Conservation (phyloP, 768 basidiomycete species). For the Pholiota molesta region DNA sequence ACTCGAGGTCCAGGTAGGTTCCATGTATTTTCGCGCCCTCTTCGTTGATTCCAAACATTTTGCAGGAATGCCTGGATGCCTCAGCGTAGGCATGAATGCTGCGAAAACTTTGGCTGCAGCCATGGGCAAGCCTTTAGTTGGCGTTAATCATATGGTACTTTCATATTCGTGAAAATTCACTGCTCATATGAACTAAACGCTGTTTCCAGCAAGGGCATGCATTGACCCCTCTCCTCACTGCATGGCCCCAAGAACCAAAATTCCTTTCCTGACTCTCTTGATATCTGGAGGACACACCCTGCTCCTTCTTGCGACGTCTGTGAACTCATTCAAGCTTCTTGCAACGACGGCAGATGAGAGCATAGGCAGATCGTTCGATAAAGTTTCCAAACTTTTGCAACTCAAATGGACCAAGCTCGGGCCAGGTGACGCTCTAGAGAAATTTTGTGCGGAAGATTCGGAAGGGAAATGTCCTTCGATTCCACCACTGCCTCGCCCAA, state of each 20-base stretch:
- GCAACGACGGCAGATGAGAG: slow-evolving; percentile 76
- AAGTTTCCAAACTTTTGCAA: slow-evolving; percentile 70
- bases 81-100: slow-evolving; percentile 77
- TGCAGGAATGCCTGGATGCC: slow-evolving; percentile 77
- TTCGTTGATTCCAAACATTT: background rate
- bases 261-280: slow-evolving; percentile 89
- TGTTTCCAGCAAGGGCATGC: slow-evolving; percentile 86
- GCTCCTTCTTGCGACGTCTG: slow-evolving; percentile 71
- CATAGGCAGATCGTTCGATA: slow-evolving; percentile 84
- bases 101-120: slow-evolving; percentile 87
- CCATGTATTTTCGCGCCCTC: slow-evolving; percentile 8
- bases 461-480: slow-evolving; percentile 31
- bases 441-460: slow-evolving; percentile 52
- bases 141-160: slow-evolving; percentile 93
- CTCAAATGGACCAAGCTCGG: slow-evolving; percentile 67
- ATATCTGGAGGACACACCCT: slow-evolving; percentile 96
- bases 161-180: background rate
- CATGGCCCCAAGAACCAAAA: slow-evolving; percentile 44
- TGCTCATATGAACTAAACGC: slow-evolving; percentile 6
- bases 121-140: slow-evolving; percentile 76
- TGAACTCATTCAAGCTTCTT: slow-evolving; percentile 63
- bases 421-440: slow-evolving; percentile 82
- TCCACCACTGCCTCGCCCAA: slow-evolving; percentile 48
- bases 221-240: slow-evolving; percentile 75
- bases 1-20: slow-evolving; percentile 81